Conservation (phyloP, 352 stramenopile genomes). For the Pythium guiyangense region DNA sequence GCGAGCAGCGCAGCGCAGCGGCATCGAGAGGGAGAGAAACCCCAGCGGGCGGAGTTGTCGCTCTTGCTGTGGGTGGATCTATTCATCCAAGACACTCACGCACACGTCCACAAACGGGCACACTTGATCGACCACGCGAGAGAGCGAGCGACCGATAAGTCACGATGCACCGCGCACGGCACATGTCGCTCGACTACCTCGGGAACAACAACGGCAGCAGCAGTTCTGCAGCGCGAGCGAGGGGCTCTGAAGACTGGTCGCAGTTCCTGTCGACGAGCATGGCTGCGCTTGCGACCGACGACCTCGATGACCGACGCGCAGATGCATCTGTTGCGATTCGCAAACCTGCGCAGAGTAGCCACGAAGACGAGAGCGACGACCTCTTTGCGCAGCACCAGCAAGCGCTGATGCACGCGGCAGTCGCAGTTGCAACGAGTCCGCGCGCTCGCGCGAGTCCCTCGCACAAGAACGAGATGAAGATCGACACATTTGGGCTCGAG, state of each 20-base stretch:
- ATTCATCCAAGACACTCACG: not conserved
- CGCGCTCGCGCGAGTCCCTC: not conserved
- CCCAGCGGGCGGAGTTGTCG: constrained; percentile 19
- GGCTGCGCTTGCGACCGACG: constrained; percentile 41
- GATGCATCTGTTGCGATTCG: not conserved
- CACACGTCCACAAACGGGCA: not conserved
- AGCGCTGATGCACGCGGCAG: constrained; percentile 14
- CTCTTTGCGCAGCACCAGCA: constrained; percentile 18
- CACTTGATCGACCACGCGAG: not conserved
- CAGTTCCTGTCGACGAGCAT: constrained; percentile 65
- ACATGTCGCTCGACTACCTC: constrained; percentile 55
- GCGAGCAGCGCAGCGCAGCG: not conserved
- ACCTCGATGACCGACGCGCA: constrained; percentile 3
- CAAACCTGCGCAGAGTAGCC: not conserved
- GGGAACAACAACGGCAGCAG: constrained; percentile 14
- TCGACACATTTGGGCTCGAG: constrained; percentile 17
- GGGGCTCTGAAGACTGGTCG: constrained; percentile 49
- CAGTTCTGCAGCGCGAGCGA: not conserved
- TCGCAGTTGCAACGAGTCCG: constrained; percentile 15
- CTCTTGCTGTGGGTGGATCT: constrained; percentile 16
- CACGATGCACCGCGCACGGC: constrained; percentile 49
- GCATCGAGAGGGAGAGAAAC: constrained; percentile 8
- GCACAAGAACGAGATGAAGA: constrained; percentile 2
- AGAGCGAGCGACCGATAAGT: not conserved
- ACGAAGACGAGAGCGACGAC: constrained; percentile 5